Evolutionary conservation across 306 rosid genomes (phyloP).

Genomic region (Nissolia schottii): DNA sequence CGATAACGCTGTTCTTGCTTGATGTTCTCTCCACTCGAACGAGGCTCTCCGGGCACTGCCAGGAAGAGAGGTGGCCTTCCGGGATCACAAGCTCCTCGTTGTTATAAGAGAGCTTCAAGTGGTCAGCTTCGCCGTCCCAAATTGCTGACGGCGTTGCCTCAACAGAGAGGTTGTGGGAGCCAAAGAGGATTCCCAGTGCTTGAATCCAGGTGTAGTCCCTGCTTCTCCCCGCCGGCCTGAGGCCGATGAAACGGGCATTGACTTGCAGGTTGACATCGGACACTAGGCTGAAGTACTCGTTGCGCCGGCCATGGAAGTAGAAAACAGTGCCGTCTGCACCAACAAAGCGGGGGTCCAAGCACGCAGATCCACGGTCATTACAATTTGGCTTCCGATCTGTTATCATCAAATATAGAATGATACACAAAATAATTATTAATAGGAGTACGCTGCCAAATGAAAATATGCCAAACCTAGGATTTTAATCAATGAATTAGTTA

Average conservation of each 20-base stretch:
- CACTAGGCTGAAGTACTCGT: conserved; percentile 68
- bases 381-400: conserved; percentile 68
- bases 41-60: conserved; percentile 38
- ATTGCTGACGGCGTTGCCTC: conserved; percentile 49
- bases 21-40: conserved; percentile 65
- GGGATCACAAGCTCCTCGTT: conserved; percentile 49
- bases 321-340: conserved; percentile 79
- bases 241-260: conserved; percentile 77
- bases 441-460: background rate
- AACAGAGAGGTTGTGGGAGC: conserved; percentile 43
- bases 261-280: conserved; percentile 60
- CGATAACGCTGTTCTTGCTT: conserved; percentile 45
- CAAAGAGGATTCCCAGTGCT: conserved; percentile 68
- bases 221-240: conserved; percentile 51
- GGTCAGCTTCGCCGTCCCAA: conserved; percentile 55
- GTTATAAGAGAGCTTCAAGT: conserved; percentile 49
- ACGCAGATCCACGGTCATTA: conserved; percentile 72
- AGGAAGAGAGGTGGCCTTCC: conserved; percentile 41
- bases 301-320: conserved; percentile 76
- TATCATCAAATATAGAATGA: background rate
- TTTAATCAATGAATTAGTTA: background rate
- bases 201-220: conserved; percentile 88
- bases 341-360: conserved; percentile 79
- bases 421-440: background rate
- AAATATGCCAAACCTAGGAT: background rate